phyloP scores from a whole-genome alignment of 768 basidiomycete genomes.

The Podaxis sp. region DNA sequence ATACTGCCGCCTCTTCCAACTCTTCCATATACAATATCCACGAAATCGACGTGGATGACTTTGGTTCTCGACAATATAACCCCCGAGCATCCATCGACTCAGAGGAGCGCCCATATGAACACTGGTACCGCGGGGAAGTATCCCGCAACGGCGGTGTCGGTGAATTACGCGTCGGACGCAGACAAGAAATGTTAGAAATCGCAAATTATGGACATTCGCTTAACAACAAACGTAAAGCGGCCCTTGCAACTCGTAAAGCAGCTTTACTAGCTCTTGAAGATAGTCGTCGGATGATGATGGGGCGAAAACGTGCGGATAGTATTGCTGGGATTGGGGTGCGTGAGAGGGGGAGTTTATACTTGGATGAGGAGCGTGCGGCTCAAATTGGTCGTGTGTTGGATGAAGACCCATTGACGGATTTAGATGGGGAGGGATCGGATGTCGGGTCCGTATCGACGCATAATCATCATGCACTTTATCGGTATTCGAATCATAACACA shows the following conservation, averaged over 20 bases:
- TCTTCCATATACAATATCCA: conserved; percentile 29
- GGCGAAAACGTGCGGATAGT: conserved; percentile 66
- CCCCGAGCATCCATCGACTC: conserved; percentile 61
- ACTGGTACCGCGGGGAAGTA: conserved; percentile 89
- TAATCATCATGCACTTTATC: conserved; percentile 18
- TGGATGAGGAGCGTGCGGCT: conserved; percentile 51
- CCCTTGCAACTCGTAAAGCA: conserved; percentile 23
- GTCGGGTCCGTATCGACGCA: conserved; percentile 30
- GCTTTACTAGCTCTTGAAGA: conserved; percentile 26
- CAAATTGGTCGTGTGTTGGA: conserved; percentile 63
- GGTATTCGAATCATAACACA: conserved; percentile 22
- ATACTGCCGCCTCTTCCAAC: conserved; percentile 47
- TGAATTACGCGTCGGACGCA: conserved; percentile 70
- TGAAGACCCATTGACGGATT: conserved; percentile 73
- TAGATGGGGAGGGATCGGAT: conserved; percentile 59
- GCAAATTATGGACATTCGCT: conserved; percentile 79
- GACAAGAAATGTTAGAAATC: conserved; percentile 85
- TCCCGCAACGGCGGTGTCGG: conserved; percentile 89
- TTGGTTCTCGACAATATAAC: conserved; percentile 23
- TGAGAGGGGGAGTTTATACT: conserved; percentile 61
- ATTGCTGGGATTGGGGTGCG: conserved; percentile 56
- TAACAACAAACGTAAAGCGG: conserved; percentile 28
- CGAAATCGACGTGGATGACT: conserved; percentile 20
- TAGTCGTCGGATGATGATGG: conserved; percentile 22
- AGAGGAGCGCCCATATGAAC: conserved; percentile 82